phyloP scores from a whole-genome alignment of 2,329 filamentous ascomycete species.

The Xylariaceae sp. region DNA sequence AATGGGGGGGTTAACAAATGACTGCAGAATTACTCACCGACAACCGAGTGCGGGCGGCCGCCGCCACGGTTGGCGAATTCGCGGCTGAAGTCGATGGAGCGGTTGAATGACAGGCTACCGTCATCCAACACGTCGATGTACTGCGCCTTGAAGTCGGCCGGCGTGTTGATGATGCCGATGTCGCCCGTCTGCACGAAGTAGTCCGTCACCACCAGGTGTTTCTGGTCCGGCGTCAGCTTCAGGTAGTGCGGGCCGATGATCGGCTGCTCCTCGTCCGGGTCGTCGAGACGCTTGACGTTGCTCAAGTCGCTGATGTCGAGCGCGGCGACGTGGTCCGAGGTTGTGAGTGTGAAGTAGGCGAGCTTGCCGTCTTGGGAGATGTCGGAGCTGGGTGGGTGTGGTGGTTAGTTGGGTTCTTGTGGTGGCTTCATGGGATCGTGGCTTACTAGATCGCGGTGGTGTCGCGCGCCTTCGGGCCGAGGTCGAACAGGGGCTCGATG shows the following conservation, averaged over 20 bases:
- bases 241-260: slow-evolving; percentile 65
- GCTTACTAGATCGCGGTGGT: slow-evolving; percentile 59
- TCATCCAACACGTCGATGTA: slow-evolving; percentile 62
- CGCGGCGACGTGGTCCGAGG: slow-evolving; percentile 63
- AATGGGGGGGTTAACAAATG: too few species aligned
- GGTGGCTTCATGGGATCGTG: neutral
- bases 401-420: neutral
- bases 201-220: slow-evolving; percentile 65
- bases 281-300: slow-evolving; percentile 62
- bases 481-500: slow-evolving; percentile 60
- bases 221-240: slow-evolving; percentile 66
- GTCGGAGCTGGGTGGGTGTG: slow-evolving; percentile 46
- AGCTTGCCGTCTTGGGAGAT: slow-evolving; percentile 60
- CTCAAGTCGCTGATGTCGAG: slow-evolving; percentile 64
- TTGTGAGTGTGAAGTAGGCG: slow-evolving; percentile 62
- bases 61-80: slow-evolving; percentile 59
- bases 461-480: slow-evolving; percentile 58
- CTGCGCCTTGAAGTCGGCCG: slow-evolving; percentile 63
- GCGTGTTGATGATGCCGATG: slow-evolving; percentile 63
- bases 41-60: slow-evolving; percentile 58
- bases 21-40: slow-evolving; percentile 32
- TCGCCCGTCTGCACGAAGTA: slow-evolving; percentile 67
- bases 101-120: slow-evolving; percentile 61
- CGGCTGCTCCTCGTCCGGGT: slow-evolving; percentile 60
- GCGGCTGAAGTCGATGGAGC: slow-evolving; percentile 58